A percentile compares a stretch with the other conserved stretches of the same genome.
Conservation (phyloP, 1,284 basidiomycete species). For the Ustilago shanxiensis region DNA sequence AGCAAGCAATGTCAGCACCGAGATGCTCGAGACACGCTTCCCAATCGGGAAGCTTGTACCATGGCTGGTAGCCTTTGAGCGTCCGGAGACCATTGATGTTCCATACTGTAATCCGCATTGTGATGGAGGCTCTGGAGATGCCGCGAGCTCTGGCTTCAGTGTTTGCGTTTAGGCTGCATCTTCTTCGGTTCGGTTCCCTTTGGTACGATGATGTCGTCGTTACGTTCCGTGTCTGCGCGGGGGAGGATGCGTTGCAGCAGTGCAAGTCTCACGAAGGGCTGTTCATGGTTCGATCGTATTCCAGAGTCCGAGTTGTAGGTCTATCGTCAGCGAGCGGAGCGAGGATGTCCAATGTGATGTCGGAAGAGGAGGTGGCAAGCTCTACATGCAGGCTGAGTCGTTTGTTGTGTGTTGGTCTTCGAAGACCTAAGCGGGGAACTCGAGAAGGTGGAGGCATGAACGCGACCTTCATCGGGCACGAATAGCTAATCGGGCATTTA, state of each 20-base stretch:
- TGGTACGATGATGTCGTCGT: too few species aligned
- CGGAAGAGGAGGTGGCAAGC: conserved; percentile 1
- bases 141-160: not conserved
- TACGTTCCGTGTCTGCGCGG: not conserved
- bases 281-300: not conserved
- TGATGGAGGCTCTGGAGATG: not conserved
- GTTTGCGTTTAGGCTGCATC: not conserved
- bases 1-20: conserved; percentile 65
- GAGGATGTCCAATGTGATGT: not conserved
- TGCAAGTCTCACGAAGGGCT: not conserved
- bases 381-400: conserved; percentile 7
- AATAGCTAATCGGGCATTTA: not conserved
- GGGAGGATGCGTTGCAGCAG: not conserved
- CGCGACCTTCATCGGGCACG: conserved; percentile 6
- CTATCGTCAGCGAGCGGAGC: not conserved
- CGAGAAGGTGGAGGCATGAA: conserved; percentile 19
- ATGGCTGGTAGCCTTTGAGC: conserved; percentile 66
- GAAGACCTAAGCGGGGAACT: not conserved
- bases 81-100: conserved; percentile 69
- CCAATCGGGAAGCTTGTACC: conserved; percentile 62
- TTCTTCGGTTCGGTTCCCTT: not conserved
- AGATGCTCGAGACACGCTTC: conserved; percentile 64
- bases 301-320: not conserved
- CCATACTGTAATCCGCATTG: conserved; percentile 64
- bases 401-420: conserved; percentile 10